phyloP scores from a whole-genome alignment of 2,329 filamentous ascomycete genomes.

The Gremmenia infestans region DNA sequence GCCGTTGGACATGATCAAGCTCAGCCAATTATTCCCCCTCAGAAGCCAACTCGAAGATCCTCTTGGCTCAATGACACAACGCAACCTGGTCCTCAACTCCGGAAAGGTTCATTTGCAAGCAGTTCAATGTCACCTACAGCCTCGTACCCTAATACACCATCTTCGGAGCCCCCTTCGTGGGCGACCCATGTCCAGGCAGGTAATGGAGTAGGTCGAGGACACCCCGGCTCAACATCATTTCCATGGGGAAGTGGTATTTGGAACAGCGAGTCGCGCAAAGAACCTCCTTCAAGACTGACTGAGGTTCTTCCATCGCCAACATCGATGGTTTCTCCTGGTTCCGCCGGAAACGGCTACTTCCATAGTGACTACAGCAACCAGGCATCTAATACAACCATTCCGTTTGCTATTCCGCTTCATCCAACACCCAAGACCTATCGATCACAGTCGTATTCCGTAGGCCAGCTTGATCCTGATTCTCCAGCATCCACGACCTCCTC shows the following conservation, averaged over 20 bases:
- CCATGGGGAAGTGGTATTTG: conserved; percentile 79
- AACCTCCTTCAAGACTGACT: conserved; percentile 66
- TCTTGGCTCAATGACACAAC: conserved; percentile 85
- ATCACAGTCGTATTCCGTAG: conserved; percentile 94
- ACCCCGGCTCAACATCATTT: conserved; percentile 45
- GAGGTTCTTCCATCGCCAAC: conserved; percentile 75
- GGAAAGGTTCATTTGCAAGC: conserved; percentile 73
- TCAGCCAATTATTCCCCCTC: conserved; percentile 44
- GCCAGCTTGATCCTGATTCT: conserved; percentile 72
- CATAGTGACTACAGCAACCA: conserved; percentile 42
- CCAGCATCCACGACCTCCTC: conserved; percentile 21
- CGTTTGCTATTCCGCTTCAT: conserved; percentile 82
- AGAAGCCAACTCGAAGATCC: conserved; percentile 63
- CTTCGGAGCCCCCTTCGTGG: conserved; percentile 59
- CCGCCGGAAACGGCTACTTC: conserved; percentile 38
- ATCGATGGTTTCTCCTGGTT: conserved; percentile 45
- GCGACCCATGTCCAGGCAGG: conserved; percentile 44
- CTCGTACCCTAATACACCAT: conserved; percentile 77
- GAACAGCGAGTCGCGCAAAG: conserved; percentile 70
- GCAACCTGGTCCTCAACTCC: conserved; percentile 55
- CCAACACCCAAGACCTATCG: conserved; percentile 90
- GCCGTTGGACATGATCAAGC: conserved; percentile 55
- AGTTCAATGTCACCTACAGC: conserved; percentile 72
- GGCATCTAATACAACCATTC: conserved; percentile 61
- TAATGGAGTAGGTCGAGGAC: conserved; percentile 39